Conservation (phyloP, 129 eudicot genomes). For the Tanacetum coccineum region DNA sequence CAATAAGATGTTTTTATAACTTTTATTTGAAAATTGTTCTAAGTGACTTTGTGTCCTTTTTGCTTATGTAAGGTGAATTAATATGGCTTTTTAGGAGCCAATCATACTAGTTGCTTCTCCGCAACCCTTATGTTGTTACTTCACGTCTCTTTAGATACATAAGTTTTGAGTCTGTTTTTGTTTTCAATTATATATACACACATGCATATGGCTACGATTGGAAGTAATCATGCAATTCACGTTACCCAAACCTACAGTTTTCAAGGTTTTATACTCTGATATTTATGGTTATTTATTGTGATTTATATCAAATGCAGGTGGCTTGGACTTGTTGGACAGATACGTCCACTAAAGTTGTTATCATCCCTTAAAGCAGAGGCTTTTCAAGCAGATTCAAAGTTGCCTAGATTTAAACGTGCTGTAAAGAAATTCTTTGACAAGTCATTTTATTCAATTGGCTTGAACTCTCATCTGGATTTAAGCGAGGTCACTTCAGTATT, state of each 20-base stretch:
- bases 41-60: background rate
- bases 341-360: conserved; percentile 75
- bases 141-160: too few relatives aligned
- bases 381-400: conserved; percentile 31
- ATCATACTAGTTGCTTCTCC: too few relatives aligned
- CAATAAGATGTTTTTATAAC: background rate
- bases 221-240: conserved; percentile 2
- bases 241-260: background rate
- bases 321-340: conserved; percentile 74
- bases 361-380: conserved; percentile 51
- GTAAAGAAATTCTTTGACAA: conserved; percentile 64
- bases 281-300: background rate
- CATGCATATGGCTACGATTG: background rate
- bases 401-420: conserved; percentile 37
- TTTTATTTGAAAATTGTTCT: background rate
- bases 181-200: too few relatives aligned
- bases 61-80: background rate
- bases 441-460: conserved; percentile 60
- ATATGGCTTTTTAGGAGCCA: background rate
- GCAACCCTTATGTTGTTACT: too few relatives aligned
- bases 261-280: conserved; percentile 4
- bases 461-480: conserved; percentile 45
- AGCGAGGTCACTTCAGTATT: conserved; percentile 44
- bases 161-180: too few relatives aligned
- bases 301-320: conserved; percentile 47